Percentiles rank a stretch among this genome's conserved stretches.
These are phyloP conservation scores for Sarcodon sp. DNA, from an alignment of 768 basidiomycete genomes.

Conservation along the genomic window DNA sequence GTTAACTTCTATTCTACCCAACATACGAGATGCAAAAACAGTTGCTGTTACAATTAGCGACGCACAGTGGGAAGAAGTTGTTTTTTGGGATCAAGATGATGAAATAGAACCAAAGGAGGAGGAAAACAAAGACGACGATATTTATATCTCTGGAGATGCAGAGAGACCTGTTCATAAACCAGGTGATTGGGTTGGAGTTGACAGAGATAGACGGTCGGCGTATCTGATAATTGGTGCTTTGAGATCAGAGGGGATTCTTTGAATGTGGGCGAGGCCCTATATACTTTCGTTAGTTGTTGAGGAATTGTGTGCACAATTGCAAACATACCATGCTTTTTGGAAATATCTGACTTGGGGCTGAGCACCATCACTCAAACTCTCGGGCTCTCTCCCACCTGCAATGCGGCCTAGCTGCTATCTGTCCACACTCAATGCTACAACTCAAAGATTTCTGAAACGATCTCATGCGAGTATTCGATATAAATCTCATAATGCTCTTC, in stretches of 20 bases:
- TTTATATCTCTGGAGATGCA: conserved; percentile 52
- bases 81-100: conserved; percentile 65
- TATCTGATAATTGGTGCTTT: conserved; percentile 70
- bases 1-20: conserved; percentile 62
- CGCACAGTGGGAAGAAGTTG: conserved; percentile 69
- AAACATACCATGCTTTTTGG: no score
- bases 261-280: background rate
- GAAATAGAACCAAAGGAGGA: conserved; percentile 18
- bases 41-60: conserved; percentile 72
- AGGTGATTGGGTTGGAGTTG: conserved; percentile 69
- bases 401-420: no score
- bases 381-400: no score
- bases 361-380: no score
- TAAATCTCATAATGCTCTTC: conserved; percentile 8
- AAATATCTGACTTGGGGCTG: no score
- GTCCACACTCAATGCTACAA: no score
- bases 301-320: no score
- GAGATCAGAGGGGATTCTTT: conserved; percentile 58
- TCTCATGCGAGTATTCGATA: no score
- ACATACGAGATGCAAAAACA: conserved; percentile 57
- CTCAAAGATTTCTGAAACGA: no score
- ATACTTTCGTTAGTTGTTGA: background rate
- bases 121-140: conserved; percentile 28
- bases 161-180: conserved; percentile 32
- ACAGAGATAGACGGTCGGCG: conserved; percentile 69